phyloP scores from a whole-genome alignment of 2,329 filamentous ascomycete genomes.

The Trichoderma aggressivum region DNA sequence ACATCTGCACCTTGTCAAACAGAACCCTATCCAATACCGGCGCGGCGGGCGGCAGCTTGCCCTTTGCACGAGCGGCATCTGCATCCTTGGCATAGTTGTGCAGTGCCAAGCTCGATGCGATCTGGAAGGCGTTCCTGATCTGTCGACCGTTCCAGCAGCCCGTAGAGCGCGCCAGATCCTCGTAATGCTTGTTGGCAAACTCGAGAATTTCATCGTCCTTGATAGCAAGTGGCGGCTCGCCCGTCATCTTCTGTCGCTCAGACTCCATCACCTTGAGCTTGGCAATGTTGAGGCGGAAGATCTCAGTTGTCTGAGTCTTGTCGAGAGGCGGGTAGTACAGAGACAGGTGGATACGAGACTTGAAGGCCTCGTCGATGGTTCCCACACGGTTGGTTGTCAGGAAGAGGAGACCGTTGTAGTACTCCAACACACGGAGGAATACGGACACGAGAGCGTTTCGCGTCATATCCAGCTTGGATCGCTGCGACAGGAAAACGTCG shows the following conservation, averaged over 20 bases:
- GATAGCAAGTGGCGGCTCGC: slow-evolving; percentile 34
- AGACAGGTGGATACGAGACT: slow-evolving; percentile 45
- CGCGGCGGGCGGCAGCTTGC: slow-evolving; percentile 34
- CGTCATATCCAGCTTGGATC: slow-evolving; percentile 31
- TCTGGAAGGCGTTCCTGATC: slow-evolving; percentile 38
- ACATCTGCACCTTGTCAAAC: slow-evolving; percentile 44
- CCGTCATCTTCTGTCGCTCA: slow-evolving; percentile 35
- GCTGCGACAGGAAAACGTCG: slow-evolving; percentile 34
- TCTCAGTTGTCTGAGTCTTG: slow-evolving; percentile 38
- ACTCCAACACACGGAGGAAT: slow-evolving; percentile 46
- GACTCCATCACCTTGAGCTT: slow-evolving; percentile 37
- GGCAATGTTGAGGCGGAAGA: slow-evolving; percentile 40
- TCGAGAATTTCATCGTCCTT: slow-evolving; percentile 35
- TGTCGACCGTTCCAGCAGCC: slow-evolving; percentile 39
- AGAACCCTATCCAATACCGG: slow-evolving; percentile 36
- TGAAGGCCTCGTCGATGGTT: slow-evolving; percentile 48
- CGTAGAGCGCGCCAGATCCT: slow-evolving; percentile 28
- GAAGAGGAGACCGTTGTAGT: slow-evolving; percentile 46
- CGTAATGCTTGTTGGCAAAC: slow-evolving; percentile 35
- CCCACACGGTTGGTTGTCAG: slow-evolving; percentile 51
- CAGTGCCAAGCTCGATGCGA: slow-evolving; percentile 37
- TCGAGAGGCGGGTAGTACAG: slow-evolving; percentile 43
- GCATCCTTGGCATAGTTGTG: slow-evolving; percentile 33
- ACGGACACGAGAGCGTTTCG: slow-evolving; percentile 40
- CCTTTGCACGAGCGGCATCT: slow-evolving; percentile 30